Conservation (phyloP, 768 basidiomycete genomes). For the Mycena metata region DNA sequence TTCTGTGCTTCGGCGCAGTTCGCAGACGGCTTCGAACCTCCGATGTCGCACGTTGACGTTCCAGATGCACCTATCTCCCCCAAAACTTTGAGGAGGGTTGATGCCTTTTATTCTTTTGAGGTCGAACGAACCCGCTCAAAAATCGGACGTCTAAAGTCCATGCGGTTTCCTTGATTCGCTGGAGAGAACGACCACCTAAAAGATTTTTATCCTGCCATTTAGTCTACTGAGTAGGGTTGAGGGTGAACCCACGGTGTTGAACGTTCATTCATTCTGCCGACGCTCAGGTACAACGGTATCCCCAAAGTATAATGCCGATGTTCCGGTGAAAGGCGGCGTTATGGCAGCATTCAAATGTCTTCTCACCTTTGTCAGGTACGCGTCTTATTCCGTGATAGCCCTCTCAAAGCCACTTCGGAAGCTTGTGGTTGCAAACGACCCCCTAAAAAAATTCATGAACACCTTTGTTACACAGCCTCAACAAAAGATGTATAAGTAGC, state of each 20-base stretch:
- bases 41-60: too few relatives aligned
- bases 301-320: conserved; percentile 15
- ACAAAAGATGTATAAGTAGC: conserved; percentile 14
- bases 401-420: not conserved
- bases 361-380: conserved; percentile 30
- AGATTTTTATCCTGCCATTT: too few relatives aligned
- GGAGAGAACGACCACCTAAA: too few relatives aligned
- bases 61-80: too few relatives aligned
- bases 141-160: too few relatives aligned
- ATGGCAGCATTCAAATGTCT: not conserved
- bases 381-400: conserved; percentile 27
- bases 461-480: not conserved
- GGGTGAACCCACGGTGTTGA: not conserved
- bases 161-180: too few relatives aligned
- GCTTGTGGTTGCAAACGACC: conserved; percentile 3
- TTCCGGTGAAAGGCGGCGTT: not conserved
- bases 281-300: conserved; percentile 29
- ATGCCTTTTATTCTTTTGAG: too few relatives aligned
- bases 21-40: too few relatives aligned
- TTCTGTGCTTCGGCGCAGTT: too few relatives aligned
- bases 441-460: not conserved
- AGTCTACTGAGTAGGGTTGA: too few relatives aligned
- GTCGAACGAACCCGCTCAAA: too few relatives aligned
- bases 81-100: too few relatives aligned
- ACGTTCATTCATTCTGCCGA: conserved; percentile 23